Conservation (phyloP, 106 monocot genomes). For the Acorus gramineus region DNA sequence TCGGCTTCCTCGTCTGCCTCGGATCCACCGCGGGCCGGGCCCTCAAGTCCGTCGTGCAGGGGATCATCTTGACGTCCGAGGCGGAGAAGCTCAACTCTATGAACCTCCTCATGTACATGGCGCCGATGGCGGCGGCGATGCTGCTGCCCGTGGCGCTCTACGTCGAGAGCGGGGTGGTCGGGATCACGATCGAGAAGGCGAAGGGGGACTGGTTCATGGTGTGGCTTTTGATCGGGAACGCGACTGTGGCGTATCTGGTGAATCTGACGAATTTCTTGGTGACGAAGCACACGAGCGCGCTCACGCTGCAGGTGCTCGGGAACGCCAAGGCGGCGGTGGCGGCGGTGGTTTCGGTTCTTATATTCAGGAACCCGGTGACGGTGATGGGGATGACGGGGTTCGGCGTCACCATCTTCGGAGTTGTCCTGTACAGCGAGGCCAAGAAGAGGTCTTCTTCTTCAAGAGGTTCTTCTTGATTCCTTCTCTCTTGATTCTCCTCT, state of each 20-base stretch:
- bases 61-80: constrained; percentile 10
- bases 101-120: constrained; percentile 16
- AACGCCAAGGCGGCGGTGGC: constrained; percentile 18
- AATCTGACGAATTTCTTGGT: constrained; percentile 16
- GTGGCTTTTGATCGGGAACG: constrained; percentile 6
- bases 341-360: constrained; percentile 11
- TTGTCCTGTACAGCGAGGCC: constrained; percentile 14
- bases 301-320: constrained; percentile 17
- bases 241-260: constrained; percentile 14
- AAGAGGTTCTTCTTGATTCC: too few relatives aligned
- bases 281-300: constrained; percentile 18
- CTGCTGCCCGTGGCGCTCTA: constrained; percentile 6
- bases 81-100: constrained; percentile 10
- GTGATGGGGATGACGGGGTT: constrained; percentile 16
- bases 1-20: constrained; percentile 17
- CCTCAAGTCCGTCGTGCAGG: constrained; percentile 14
- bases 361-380: constrained; percentile 14
- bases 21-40: constrained; percentile 16
- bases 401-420: constrained; percentile 15
- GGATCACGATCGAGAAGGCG: not conserved
- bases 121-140: constrained; percentile 6
- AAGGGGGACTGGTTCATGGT: not conserved
- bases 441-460: constrained; percentile 9
- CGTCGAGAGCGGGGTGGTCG: constrained; percentile 1
- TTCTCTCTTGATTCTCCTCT: too few relatives aligned